These are phyloP conservation scores for Thalassiosira hispida DNA, from an alignment of 352 stramenopile species.

Conservation along the genomic window DNA sequence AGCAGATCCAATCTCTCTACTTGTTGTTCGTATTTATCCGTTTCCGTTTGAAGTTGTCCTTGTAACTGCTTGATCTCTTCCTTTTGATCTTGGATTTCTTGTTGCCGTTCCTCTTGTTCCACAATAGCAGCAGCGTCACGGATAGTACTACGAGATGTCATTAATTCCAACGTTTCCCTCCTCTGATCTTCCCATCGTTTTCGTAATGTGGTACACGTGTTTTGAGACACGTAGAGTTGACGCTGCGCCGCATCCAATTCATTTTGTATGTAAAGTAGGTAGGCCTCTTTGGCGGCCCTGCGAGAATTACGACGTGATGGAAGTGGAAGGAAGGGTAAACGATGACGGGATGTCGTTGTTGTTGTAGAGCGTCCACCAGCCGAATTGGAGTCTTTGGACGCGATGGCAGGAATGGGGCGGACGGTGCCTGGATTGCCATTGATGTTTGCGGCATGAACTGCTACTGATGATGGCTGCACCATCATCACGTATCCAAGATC, in stretches of 20 bases:
- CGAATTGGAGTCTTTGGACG: neutral
- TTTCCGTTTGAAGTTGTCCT: conserved; percentile 39
- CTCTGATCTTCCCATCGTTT: conserved; percentile 46
- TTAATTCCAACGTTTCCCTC: conserved; percentile 32
- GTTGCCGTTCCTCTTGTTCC: conserved; percentile 23
- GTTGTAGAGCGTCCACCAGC: neutral
- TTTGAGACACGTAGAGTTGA: conserved; percentile 54
- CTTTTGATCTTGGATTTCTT: conserved; percentile 25
- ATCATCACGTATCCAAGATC: conserved; percentile 2
- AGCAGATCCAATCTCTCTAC: conserved; percentile 44
- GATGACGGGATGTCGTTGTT: neutral
- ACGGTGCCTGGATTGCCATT: conserved; percentile 8
- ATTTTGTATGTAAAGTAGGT: conserved; percentile 43
- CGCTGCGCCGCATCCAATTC: conserved; percentile 45
- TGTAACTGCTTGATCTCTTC: conserved; percentile 43
- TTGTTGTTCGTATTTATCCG: conserved; percentile 39
- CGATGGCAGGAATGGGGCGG: neutral
- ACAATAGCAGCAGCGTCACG: neutral
- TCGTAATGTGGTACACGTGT: conserved; percentile 47
- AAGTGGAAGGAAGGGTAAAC: conserved; percentile 30
- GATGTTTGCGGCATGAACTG: conserved; percentile 5
- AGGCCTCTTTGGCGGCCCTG: conserved; percentile 44
- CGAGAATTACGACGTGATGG: conserved; percentile 30
- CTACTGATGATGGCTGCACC: too few relatives aligned
- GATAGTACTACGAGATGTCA: conserved; percentile 4